Evolutionary conservation across 441 rosid genomes (phyloP).

Genomic region (Euphorbia celastroides): DNA sequence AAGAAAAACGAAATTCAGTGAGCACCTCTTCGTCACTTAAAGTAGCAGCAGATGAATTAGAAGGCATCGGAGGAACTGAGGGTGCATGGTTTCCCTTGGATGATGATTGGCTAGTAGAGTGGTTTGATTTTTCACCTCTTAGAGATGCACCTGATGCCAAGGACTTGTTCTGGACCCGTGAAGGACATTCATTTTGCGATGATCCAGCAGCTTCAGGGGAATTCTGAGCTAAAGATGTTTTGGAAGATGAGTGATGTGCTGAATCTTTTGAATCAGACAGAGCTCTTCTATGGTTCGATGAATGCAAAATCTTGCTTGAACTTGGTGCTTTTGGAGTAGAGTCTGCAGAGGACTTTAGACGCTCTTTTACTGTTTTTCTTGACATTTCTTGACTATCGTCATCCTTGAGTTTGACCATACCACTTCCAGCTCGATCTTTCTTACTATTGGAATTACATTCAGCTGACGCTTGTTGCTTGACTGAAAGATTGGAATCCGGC

Average conservation of each 20-base stretch:
- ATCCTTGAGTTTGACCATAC: constrained; percentile 30
- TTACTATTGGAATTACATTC: constrained; percentile 32
- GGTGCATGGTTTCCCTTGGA: constrained; percentile 43
- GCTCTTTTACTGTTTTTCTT: constrained; percentile 41
- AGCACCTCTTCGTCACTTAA: constrained; percentile 94
- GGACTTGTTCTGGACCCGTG: constrained; percentile 34
- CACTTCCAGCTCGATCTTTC: constrained; percentile 43
- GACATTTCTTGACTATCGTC: constrained; percentile 34
- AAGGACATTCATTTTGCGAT: constrained; percentile 31
- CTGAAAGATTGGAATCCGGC: constrained; percentile 29
- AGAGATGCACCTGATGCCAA: constrained; percentile 35
- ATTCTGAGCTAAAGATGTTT: constrained; percentile 38
- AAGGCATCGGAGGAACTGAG: constrained; percentile 34
- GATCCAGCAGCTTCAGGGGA: constrained; percentile 38
- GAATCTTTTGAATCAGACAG: constrained; percentile 45
- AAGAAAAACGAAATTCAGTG: not conserved
- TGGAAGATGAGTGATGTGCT: constrained; percentile 32
- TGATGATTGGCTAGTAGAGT: constrained; percentile 34
- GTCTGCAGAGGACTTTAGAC: constrained; percentile 30
- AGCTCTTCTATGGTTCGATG: constrained; percentile 40
- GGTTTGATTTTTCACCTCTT: constrained; percentile 56
- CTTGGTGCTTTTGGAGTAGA: constrained; percentile 34
- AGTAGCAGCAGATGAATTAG: constrained; percentile 42
- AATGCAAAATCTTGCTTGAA: constrained; percentile 43
- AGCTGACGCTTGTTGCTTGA: constrained; percentile 30